Base-by-base conservation (phyloP, 352 stramenopile species). In the Phytophthora uliginosa region DNA sequence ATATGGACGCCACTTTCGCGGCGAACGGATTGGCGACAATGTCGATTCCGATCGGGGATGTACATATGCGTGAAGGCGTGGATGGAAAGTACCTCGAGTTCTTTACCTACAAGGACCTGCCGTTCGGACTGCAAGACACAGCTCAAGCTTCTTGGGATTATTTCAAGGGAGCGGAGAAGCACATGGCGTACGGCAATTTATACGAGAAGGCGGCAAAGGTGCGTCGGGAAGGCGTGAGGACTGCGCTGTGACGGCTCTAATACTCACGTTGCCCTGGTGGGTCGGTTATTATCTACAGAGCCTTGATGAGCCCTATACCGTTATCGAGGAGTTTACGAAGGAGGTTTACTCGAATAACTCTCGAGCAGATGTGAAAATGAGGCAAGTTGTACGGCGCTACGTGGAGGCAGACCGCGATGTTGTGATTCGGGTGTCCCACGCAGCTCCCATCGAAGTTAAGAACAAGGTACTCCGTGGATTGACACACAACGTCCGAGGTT, bases 131-230 rank as follows among this genome's bases (percentile, higher is more conserved):
- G 58, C 67, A 73, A 54, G 67, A 76, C 31, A 75, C 72, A 7
- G 73, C 64, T 4, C 55, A 77, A 26, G 64, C 48, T 6, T 74
- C 78, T 12, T 85, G 78, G 78, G 38, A 80, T 10, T 72, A 85
- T 59, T 81, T 81, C 58, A 79, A 78, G 52, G 74, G 74, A 1
- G 69, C 79, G 0, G 69, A 80, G 13, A 69, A 79, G 36, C 78
- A 81, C 24, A 64, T 63, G 56, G 65, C 66, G 24, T 71, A 71
- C 47, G 72, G 78, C 17, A 73, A 63, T 42, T 71, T 82, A 31
- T 74, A 73, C 38, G 53, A 81, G 45, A 80, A 74, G 28, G 65
- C 69, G 24, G 70, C 65, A 0, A 74, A 78, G 67, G 71, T 82
- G 4, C 6, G 53, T 7, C 15, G 12, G 24, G 34, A 17, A 9